Base-by-base conservation (phyloP, 75 land plant species). In the Pinus albicaulis region DNA sequence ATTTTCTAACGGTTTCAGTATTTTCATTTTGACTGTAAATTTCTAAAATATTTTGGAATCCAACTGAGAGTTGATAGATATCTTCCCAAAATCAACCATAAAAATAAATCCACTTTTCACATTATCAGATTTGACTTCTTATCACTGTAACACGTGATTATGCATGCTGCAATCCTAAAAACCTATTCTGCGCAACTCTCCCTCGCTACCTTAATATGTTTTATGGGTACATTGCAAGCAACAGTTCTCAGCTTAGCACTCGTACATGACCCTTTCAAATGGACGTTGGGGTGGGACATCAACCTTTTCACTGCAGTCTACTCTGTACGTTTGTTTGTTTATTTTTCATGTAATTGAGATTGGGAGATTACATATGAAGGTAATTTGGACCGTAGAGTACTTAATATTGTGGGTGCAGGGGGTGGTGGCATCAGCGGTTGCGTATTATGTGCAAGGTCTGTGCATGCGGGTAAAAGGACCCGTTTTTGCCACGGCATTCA, bases 111-210 rank as follows among this genome's bases (percentile, higher is more conserved):
- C 31, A 31, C 2, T 1, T 31, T 31, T 31, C 31, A 31, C 8
- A 44, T 44, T 5, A 1, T 44, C 1, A 8, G n/a, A n/a, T n/a
- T n/a, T n/a, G 12, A 2, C 1, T 48, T 48, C 53, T 10, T 3
- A 10, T n/a, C 10, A 48, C 53, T 48, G 14, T 28, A 12, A 5
- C 15, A 3, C n/a, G 34, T 6, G 19, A 5, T 4, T 63, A 5
- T 64, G 16, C 63, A 89, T 89, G 63, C 86, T n/a, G 13, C 59
- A 4, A 76, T 87, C 19, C 59, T 90, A 11, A 72, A 87, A 55
- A 28, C 80, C 1, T 90, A 90, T 58, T 83, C 89, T 3, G 87
- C 83, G 0, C 79, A 80, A 77, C 83, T 90, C 15, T 82, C 92
- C 25, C 78, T 87, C 19, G 74, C 86, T 5, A 74, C 80, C 38